phyloP scores from a whole-genome alignment of 2,329 filamentous ascomycete genomes.

The Arachnopeziza araneosa region DNA sequence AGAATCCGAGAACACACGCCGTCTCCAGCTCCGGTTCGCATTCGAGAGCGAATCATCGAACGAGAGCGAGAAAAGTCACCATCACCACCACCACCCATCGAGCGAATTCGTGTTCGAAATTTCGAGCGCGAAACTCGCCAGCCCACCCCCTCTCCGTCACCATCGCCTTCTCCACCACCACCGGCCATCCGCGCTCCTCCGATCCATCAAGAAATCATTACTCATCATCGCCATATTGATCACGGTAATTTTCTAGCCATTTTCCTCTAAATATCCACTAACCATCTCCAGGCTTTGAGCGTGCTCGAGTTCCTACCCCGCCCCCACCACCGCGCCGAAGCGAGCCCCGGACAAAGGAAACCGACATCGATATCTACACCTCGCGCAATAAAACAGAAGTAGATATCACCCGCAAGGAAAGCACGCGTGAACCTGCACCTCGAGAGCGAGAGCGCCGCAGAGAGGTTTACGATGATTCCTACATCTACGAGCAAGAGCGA shows the following conservation, averaged over 20 bases:
- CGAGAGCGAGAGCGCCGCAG: slow-evolving; percentile 27
- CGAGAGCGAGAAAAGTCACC: slow-evolving; percentile 24
- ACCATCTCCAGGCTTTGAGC: slow-evolving; percentile 24
- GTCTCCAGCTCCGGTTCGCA: slow-evolving; percentile 24
- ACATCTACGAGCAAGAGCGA: slow-evolving; percentile 49
- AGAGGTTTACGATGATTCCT: slow-evolving; percentile 57
- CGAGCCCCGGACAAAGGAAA: slow-evolving; percentile 34
- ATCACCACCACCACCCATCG: slow-evolving; percentile 25
- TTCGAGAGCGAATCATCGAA: slow-evolving; percentile 27
- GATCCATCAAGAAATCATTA: slow-evolving; percentile 84
- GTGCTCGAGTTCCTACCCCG: slow-evolving; percentile 20
- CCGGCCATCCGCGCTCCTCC: slow-evolving; percentile 61
- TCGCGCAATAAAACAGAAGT: slow-evolving; percentile 51
- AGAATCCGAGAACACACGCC: slow-evolving; percentile 24
- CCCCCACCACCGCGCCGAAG: slow-evolving; percentile 27
- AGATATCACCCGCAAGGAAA: slow-evolving; percentile 39
- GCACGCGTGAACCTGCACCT: slow-evolving; percentile 14
- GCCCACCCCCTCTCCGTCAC: slow-evolving; percentile 18
- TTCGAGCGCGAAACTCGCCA: slow-evolving; percentile 15
- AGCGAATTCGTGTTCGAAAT: slow-evolving; percentile 27
- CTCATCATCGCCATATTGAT: slow-evolving; percentile 73
- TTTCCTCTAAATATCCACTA: neutral
- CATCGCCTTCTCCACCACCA: slow-evolving; percentile 39
- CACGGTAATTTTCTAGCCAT: slow-evolving; percentile 53
- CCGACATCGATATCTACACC: slow-evolving; percentile 57